Evolutionary conservation across 257 asterid genomes (phyloP), one percentile per base, ranked within the genome.

Genomic region (Nicotiana otophora): DNA sequence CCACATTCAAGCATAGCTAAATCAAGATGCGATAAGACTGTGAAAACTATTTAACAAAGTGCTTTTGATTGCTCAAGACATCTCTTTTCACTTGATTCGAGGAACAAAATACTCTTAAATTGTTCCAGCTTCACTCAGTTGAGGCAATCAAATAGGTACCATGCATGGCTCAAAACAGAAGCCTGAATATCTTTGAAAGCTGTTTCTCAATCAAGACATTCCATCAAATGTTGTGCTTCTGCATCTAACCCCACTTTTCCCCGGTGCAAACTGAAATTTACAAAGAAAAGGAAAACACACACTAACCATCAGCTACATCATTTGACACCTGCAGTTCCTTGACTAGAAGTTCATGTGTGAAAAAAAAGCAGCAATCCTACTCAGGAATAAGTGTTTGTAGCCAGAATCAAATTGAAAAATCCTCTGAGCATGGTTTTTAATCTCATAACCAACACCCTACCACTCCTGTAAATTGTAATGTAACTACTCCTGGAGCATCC

Each of bases 381-480:
- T 93, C 99, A 1, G 99, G 98, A 81, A 96, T 96, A 72, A 96
- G 90, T 53, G 98, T 91, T 91, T 96, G 69, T 91, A 96, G 82
- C 98, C 99, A 7, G 87, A 82, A 83, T 89, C 95, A 76, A 94
- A 92, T 87, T 92, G 94, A 65, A 97, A 87, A 82, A 96, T 94
- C 80, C 90, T 96, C 87, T 88, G 85, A n/a, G 99, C 99, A 31
- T 96, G 98, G 91, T 96, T 96, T 89, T 94, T 96, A 67, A 93
- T 89, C 93, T 93, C 98, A 85, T 85, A 96, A 86, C 94, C 99
- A 61, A 94, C 96, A 74, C 98, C 99, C 97, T 98, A 96, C 99
- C 98, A 96, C 84, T 96, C 99, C 69, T 96, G 98, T 39, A 39
- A 42, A 42, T 42, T 42, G 10, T 42, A 42, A 80, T 94, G 89